These are phyloP conservation scores for Triticum urartu DNA, from an alignment of 176 grass and related monocot genomes.

Conservation along the genomic window DNA sequence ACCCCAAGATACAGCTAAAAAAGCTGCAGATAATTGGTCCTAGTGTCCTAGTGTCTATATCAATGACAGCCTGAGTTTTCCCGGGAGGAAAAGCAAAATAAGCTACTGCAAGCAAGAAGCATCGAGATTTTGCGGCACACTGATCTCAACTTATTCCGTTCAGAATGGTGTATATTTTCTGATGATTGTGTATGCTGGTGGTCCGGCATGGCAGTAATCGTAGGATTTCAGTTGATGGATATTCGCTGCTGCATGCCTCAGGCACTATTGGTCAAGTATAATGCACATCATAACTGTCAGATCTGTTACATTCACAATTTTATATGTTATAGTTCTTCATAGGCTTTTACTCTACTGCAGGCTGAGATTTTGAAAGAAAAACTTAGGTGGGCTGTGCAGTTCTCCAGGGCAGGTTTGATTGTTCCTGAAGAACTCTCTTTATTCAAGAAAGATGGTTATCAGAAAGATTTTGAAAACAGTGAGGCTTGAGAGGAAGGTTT, in stretches of 20 bases:
- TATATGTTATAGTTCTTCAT: neutral
- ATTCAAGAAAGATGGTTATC: neutral
- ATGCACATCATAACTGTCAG: neutral
- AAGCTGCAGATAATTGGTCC: conserved; percentile 36
- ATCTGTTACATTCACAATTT: neutral
- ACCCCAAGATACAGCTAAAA: conserved; percentile 55
- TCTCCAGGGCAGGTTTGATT: neutral
- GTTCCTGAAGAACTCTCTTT: neutral
- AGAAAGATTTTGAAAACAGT: neutral
- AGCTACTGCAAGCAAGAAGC: conserved; percentile 68
- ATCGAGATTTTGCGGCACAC: conserved; percentile 65
- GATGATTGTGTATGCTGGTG: neutral
- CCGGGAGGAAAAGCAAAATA: conserved; percentile 76
- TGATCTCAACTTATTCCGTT: conserved; percentile 15
- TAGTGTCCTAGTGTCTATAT: neutral
- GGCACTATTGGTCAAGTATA: conserved; percentile 81
- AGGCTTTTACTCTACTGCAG: neutral
- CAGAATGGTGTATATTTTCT: neutral
- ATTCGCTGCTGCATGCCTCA: conserved; percentile 67
- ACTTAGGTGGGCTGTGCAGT: neutral
- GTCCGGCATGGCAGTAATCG: conserved; percentile 41
- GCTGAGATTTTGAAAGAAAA: neutral
- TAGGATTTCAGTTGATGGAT: conserved; percentile 58
- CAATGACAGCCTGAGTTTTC: neutral
- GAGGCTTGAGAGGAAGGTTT: neutral